These are phyloP conservation scores for Lactifluus volemus DNA, from an alignment of 768 basidiomycete genomes.

Conservation along the genomic window DNA sequence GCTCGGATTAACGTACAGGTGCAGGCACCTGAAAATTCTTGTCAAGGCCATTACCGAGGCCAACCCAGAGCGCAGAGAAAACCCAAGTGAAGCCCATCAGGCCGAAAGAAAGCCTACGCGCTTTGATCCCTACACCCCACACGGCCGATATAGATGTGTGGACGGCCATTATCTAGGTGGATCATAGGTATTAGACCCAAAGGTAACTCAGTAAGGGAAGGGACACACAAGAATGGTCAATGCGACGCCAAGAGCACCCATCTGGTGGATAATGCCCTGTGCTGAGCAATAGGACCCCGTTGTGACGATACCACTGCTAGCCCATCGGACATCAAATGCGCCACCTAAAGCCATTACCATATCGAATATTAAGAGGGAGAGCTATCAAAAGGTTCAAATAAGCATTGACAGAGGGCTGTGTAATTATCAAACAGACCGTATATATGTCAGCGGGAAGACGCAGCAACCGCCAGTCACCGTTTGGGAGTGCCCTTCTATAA, in stretches of 20 bases:
- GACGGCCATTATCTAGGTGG: conserved; percentile 23
- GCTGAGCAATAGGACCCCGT: conserved; percentile 30
- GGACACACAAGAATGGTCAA: conserved; percentile 33
- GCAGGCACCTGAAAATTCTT: conserved; percentile 27
- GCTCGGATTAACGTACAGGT: conserved; percentile 22
- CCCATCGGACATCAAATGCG: conserved; percentile 30
- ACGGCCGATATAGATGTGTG: conserved; percentile 34
- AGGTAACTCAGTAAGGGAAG: background rate
- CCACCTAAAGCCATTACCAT: conserved; percentile 33
- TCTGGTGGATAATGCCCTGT: conserved; percentile 33
- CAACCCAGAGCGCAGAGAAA: background rate
- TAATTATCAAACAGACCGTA: conserved; percentile 25
- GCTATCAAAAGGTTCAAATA: conserved; percentile 18
- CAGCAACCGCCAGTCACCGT: conserved; percentile 22
- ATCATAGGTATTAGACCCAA: background rate
- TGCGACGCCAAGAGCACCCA: conserved; percentile 35
- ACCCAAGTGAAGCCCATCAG: background rate
- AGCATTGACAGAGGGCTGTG: background rate
- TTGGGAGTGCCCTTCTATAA: background rate
- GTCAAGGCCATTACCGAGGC: background rate
- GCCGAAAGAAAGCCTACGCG: conserved; percentile 21
- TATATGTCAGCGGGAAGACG: conserved; percentile 33
- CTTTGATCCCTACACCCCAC: conserved; percentile 26
- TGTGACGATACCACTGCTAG: conserved; percentile 24
- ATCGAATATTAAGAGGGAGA: conserved; percentile 27